Evolutionary conservation across 345 rosid species (phyloP), one percentile per base, ranked within the genome.

Genomic region (Populus pruinosa): DNA sequence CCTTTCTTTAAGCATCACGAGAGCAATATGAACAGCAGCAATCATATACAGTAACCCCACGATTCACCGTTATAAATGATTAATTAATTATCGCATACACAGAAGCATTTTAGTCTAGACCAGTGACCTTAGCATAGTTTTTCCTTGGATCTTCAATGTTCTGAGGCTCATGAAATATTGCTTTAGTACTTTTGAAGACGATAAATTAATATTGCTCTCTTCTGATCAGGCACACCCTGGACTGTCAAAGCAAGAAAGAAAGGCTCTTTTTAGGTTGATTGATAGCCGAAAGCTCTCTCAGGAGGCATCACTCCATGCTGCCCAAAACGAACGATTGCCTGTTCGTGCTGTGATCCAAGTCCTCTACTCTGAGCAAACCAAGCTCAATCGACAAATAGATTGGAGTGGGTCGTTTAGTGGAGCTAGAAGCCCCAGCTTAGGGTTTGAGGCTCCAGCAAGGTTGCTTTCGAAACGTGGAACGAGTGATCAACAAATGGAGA

Each of bases 301-400:
- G 0, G 98, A 95, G 71, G 99, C 97, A 61, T 90, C 99, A 39
- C 72, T 85, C 59, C 99, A 93, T 21, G 98, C 94, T 0, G 90
- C 93, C 2, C 96, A 90, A 67, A 95, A 95, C 33, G 91, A 95
- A 79, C 89, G 99, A 38, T 82, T 95, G 76, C 97, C 99, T 0
- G 92, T 93, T 38, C 88, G 98, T 27, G 86, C 92, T 0, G 91
- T 89, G n/a, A 86, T 95, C 38, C 96, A 95, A 77, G 94, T 93
- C 69, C 78, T 95, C 16, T 85, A 90, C 81, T 85, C 91, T 2
- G 97, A 93, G 76, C 98, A 93, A 82, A 81, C 84, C 75, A 93
- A 92, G 82, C 82, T 89, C 38, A 88, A 75, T 35, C 83, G 85
- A 17, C 87, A 90, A 49, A 72, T 86, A 1, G 92, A 93, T 9